Evolutionary conservation across 495 filamentous ascomycete species (phyloP), one percentile per base, ranked within the genome.

Genomic region (Penicillium subrubescens): DNA sequence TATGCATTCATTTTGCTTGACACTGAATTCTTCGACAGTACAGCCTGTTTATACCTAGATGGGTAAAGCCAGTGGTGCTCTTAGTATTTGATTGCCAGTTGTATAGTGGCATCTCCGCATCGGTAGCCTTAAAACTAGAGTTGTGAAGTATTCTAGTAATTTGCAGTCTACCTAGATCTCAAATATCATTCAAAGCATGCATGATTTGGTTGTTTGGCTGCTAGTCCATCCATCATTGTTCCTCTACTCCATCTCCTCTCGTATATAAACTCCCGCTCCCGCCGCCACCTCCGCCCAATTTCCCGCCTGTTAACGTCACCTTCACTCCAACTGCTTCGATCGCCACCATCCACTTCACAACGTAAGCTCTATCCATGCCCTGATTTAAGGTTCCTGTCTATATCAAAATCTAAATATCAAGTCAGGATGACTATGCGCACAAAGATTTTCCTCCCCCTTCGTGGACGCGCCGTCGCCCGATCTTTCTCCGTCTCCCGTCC

Each of bases 401-500:
- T 71, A 33, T 69, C 65, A 2, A 2, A 17, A 44, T 25, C 34
- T 43, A 62, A 53, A 55, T 41, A n/a, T 33, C 60, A 34, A 34
- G 52, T 66, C 57, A 73, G 39, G 23, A 79, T 79, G 74, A 59
- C 52, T 60, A 41, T 66, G 41, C 62, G 60, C 54, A 61, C 62
- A 53, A 69, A 67, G 54, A 52, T 67, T 37, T 52, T 75, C 10
- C 57, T 74, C 10, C 71, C 72, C 21, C 60, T 64, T 27, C 59
- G 75, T 34, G 71, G 70, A 65, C 67, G 67, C 64, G 64, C 69
- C 59, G 67, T 68, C 56, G 64, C 71, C 43, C 68, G 71, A 62
- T 71, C 73, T 35, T 79, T 82, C 68, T 78, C 78, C 34, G 64
- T 68, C 56, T 79, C 81, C 63, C 66, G 70, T 46, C 68, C 73